Conservation (phyloP, 202 grass and related monocot genomes). For the Zizania palustris region DNA sequence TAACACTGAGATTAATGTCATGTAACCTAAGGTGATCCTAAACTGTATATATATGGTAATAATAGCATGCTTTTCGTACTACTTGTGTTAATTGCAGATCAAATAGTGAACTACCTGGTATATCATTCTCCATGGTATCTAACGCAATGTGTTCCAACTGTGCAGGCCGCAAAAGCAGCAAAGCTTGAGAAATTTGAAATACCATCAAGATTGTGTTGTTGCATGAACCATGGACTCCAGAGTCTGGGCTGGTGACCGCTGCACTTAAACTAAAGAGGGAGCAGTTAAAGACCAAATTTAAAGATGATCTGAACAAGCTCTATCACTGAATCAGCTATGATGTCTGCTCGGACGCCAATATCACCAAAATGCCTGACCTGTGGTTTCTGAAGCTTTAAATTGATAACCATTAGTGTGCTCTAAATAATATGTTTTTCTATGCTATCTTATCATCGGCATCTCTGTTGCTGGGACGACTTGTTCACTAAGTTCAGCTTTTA, state of each 20-base stretch:
- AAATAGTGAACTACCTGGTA: not conserved
- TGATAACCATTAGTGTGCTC: not conserved
- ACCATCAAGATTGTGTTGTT: slow-evolving; percentile 57
- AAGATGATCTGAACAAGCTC: slow-evolving; percentile 56
- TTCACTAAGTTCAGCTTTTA: not conserved
- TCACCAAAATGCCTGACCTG: not conserved
- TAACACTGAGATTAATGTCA: not conserved
- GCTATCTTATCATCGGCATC: not conserved
- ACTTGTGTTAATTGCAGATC: not conserved
- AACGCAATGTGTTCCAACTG: slow-evolving; percentile 13
- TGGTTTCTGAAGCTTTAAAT: not conserved
- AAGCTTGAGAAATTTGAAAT: slow-evolving; percentile 74
- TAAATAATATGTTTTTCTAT: slow-evolving; percentile 26
- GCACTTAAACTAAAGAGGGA: slow-evolving; percentile 81
- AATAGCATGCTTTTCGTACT: not conserved
- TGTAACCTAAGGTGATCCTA: not conserved
- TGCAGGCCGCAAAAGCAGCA: slow-evolving; percentile 56
- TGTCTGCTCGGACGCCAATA: not conserved
- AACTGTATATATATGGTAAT: not conserved
- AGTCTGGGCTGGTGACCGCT: slow-evolving; percentile 73
- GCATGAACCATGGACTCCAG: slow-evolving; percentile 75
- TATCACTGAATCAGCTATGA: slow-evolving; percentile 32
- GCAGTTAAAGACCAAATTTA: slow-evolving; percentile 66
- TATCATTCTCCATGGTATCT: not conserved
- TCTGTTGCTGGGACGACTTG: not conserved